phyloP scores from a whole-genome alignment of 1,284 basidiomycete genomes.

The Xerocomus amazonicus region DNA sequence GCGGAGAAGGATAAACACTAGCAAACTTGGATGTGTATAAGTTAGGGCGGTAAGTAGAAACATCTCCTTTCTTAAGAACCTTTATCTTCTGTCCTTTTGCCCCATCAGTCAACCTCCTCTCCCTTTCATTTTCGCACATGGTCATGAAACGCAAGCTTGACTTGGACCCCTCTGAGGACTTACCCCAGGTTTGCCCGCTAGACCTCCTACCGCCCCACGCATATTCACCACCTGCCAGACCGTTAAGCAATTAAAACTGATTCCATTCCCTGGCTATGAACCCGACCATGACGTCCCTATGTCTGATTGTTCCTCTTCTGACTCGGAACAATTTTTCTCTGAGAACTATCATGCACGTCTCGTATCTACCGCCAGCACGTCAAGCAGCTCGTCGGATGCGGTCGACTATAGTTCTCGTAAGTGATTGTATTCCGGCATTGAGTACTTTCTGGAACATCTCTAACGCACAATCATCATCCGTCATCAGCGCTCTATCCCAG shows the following conservation, averaged over 20 bases:
- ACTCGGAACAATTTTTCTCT: conserved; percentile 50
- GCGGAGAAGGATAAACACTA: conserved; percentile 26
- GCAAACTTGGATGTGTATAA: conserved; percentile 30
- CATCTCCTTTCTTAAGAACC: conserved; percentile 28
- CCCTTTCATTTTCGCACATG: conserved; percentile 41
- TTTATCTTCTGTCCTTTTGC: conserved; percentile 10
- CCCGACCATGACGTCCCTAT: conserved; percentile 64
- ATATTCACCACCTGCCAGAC: conserved; percentile 37
- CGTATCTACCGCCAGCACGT: conserved; percentile 59
- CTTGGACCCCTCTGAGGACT: conserved; percentile 50
- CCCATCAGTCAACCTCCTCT: conserved; percentile 17
- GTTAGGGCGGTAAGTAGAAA: conserved; percentile 27
- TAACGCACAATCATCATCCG: not conserved
- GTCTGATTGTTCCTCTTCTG: conserved; percentile 52
- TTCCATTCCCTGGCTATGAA: conserved; percentile 65
- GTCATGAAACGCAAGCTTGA: conserved; percentile 72
- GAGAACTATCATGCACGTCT: conserved; percentile 60
- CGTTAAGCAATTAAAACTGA: conserved; percentile 65
- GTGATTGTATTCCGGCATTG: conserved; percentile 11
- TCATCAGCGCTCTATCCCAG: conserved; percentile 54
- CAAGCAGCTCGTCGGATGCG: conserved; percentile 43
- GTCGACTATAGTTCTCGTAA: conserved; percentile 38
- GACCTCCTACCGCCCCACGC: conserved; percentile 13
- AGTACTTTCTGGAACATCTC: not conserved
- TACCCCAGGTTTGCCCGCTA: conserved; percentile 39